These are phyloP conservation scores for Castanea mollissima DNA, from an alignment of 306 rosid genomes.

Conservation along the genomic window DNA sequence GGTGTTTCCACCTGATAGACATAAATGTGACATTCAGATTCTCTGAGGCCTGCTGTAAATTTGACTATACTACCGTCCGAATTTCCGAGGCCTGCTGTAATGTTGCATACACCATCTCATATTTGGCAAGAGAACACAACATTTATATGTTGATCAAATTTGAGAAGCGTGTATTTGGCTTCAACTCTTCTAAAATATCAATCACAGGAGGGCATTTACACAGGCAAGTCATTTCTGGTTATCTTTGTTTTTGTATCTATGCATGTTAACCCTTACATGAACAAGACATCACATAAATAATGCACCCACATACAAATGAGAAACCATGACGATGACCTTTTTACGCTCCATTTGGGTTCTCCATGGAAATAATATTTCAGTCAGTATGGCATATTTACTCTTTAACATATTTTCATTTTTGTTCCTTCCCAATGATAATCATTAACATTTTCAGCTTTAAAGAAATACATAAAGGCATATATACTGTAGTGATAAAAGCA, in stretches of 20 bases:
- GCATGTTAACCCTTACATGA: neutral
- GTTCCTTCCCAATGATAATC: constrained; percentile 18
- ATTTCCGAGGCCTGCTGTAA: constrained; percentile 51
- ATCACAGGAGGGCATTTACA: constrained; percentile 63
- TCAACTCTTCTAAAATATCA: constrained; percentile 67
- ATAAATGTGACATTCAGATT: constrained; percentile 49
- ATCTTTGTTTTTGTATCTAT: neutral
- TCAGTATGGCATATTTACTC: neutral
- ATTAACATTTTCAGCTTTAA: constrained; percentile 51
- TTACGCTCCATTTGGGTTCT: neutral
- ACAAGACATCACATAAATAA: neutral
- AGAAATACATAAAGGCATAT: constrained; percentile 32
- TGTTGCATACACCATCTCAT: constrained; percentile 62
- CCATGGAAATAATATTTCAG: neutral
- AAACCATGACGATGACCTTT: neutral
- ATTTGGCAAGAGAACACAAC: constrained; percentile 57
- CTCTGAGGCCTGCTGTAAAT: constrained; percentile 66
- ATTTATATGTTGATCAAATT: constrained; percentile 52
- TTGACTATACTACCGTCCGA: constrained; percentile 30
- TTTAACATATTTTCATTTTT: neutral
- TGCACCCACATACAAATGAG: neutral
- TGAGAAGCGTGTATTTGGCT: constrained; percentile 69
- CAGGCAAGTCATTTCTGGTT: constrained; percentile 49
- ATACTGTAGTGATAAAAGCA: constrained; percentile 58
- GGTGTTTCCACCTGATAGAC: constrained; percentile 12